Base-by-base conservation (phyloP, 2,329 filamentous ascomycete species). In the Aspergillus hiratsukae region DNA sequence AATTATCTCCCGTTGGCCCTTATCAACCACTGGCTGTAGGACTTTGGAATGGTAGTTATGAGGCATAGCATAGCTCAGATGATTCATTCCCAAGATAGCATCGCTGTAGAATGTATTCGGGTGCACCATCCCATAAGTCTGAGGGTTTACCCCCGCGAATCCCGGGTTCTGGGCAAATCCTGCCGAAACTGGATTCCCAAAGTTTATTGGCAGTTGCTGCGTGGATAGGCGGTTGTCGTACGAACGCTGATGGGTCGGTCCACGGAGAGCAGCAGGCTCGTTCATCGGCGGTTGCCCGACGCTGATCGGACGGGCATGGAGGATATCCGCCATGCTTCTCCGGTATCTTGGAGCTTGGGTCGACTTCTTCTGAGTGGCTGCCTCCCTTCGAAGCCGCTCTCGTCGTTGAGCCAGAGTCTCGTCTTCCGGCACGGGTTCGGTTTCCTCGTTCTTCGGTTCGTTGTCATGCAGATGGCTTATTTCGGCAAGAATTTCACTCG, bases 1-100 rank as follows among this genome's bases (percentile, higher is more conserved):
- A 70, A 86, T 84, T 57, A 81, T 73, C 57, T 80, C 82, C 53
- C 81, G 74, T 65, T 83, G 81, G 53, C 74, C 74, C 4, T 76
- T 71, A 65, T 82, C 76, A 66, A 81, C 72, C n/a, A 67, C 64
- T 28, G 67, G 69, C 56, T 70, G 66, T 28, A 66, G 65, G 61
- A 66, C 63, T 53, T 60, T 69, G 4, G 67, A 61, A 27, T 56
- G 63, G 51, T 64, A 61, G 41, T 61, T 63, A 28, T 58, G 53
- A 3, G 69, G 65, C 54, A 64, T 62, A 14, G 63, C 56, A 59
- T 72, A 69, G 23, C 56, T 66, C 58, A 68, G 58, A 28, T 64
- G 59, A 48, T 65, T 65, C 62, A 66, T 66, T 5, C 65, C 65
- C 52, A 68, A 54, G 40, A 66, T 63, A 23, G 64, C 65, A 56